Base-by-base conservation (phyloP, 2,329 filamentous ascomycete genomes). In the Reticulascus tulasneorum region DNA sequence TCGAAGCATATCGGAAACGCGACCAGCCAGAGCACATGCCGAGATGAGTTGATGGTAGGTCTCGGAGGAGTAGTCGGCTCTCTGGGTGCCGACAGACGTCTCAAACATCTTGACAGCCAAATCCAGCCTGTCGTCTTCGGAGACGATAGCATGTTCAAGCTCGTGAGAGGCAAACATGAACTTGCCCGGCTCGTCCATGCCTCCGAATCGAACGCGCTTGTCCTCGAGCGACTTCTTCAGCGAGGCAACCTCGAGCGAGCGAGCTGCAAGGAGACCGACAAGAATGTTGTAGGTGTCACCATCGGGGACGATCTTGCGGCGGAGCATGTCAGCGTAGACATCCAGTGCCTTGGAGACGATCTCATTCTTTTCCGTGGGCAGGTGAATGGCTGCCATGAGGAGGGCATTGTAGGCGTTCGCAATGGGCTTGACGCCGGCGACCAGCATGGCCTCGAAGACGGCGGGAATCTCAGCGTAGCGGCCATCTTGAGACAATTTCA, bases 281-380 rank as follows among this genome's bases (percentile, higher is more conserved):
- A 98, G 71, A 22, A 89, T 89, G 54, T 88, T 81, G 63, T 94
- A 97, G 0, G 91, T 97, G 38, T 85, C 78, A 35, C 82, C 80
- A 57, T 96, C 84, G 7, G 91, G 90, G 15, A 76, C 67, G 17
- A 97, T 82, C 49, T 83, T 84, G 47, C 90, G 84, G 47, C 84
- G 81, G 49, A 95, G 79, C 93, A 98, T 97, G 58, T 97, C 90
- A 12, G 89, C 84, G 60, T 97, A 98, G 34, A 98, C 86, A 65
- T 95, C 90, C 34, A 97, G 74, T 6, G 88, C 89, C 67, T 94
- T 94, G 44, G 88, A 84, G 11, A 94, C 86, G 34, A 93, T 80
- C 64, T 94, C 85, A 35, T 84, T 84, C 60, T 82, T 85, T 59
- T 86, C 82, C 17, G 73, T 71, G 7, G 90, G 86, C 13, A 96